These are phyloP conservation scores for Hanseniaspora hatyaiensis DNA, from an alignment of 805 yeast genomes.

Conservation along the genomic window DNA sequence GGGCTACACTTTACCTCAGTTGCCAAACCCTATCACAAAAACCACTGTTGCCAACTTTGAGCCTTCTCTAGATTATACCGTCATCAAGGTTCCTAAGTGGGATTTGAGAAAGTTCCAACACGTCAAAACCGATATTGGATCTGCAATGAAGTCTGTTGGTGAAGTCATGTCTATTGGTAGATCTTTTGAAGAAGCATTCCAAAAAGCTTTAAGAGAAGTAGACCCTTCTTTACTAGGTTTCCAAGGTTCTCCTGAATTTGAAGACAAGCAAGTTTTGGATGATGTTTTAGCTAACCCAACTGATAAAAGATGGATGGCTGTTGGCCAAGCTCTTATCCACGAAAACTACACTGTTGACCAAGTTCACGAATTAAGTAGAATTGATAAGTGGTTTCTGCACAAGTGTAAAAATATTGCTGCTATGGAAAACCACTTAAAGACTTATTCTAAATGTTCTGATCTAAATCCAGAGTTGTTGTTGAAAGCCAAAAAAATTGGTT, in stretches of 20 bases:
- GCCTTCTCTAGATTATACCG: slow-evolving; percentile 93
- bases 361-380: slow-evolving; percentile 83
- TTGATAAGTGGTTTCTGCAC: slow-evolving; percentile 91
- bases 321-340: slow-evolving; percentile 89
- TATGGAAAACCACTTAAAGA: slow-evolving; percentile 63
- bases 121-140: slow-evolving; percentile 74
- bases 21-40: slow-evolving; percentile 84
- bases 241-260: slow-evolving; percentile 67
- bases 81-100: slow-evolving; percentile 98
- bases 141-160: slow-evolving; percentile 97
- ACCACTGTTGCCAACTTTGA: slow-evolving; percentile 94
- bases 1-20: slow-evolving; percentile 81
- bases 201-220: slow-evolving; percentile 82
- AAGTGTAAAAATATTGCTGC: slow-evolving; percentile 87
- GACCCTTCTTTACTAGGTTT: slow-evolving; percentile 85
- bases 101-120: slow-evolving; percentile 91
- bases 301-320: slow-evolving; percentile 95
- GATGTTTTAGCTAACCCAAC: slow-evolving; percentile 72
- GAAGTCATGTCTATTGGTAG: slow-evolving; percentile 98
- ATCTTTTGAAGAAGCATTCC: slow-evolving; percentile 94
- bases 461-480: slow-evolving; percentile 58
- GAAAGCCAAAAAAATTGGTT: slow-evolving; percentile 90
- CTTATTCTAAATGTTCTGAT: slow-evolving; percentile 31
- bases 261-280: slow-evolving; percentile 53
- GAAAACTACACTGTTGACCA: slow-evolving; percentile 83